Base-by-base conservation (phyloP, 768 basidiomycete species). In the Naganishia onofrii region DNA sequence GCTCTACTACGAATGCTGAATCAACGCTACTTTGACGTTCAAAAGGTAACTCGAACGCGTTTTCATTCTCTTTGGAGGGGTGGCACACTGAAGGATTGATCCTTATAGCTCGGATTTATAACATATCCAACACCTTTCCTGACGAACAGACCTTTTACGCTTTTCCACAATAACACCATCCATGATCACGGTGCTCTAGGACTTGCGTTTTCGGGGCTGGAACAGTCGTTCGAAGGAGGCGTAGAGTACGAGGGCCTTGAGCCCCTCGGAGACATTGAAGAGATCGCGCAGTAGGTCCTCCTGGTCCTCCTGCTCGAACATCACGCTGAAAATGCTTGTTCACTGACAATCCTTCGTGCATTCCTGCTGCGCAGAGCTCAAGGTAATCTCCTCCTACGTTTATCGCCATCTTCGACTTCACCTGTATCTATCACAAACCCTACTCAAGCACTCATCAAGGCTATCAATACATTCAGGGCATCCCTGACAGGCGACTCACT, bases 41-140 rank as follows among this genome's bases (percentile, higher is more conserved):
- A 36, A 46, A 69, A 69, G 57, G 68, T 53, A 36, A 67, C n/a
- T n/a, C n/a, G 29, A 34, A 13, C 38, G 10, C n/a, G n/a, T n/a
- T n/a, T n/a, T n/a, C n/a, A n/a, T n/a, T n/a, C n/a, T n/a, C n/a
- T n/a, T n/a, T n/a, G n/a, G 29, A 21, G 13, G n/a, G 2, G 13
- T 58, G 15, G 44, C 42, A 6, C 3, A 36, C 56, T 29, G 42
- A 19, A 48, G 28, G 53, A 4, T 28, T 26, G n/a, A 28, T 55
- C 26, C 46, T 60, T 60, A 36, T 29, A 68, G 76, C 55, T 74
- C 4, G 80, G 80, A 0, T 54, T 79, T 2, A 23, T 81, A 17
- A 77, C 78, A 12, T 76, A 77, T 26, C 74, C 76, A 0, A 81
- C 80, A 17, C 79, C 80, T 1, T 81, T 81, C 70, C 63, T 80